Conservation (phyloP, 2,329 filamentous ascomycete species). For the Trichoderma afroharzianum region DNA sequence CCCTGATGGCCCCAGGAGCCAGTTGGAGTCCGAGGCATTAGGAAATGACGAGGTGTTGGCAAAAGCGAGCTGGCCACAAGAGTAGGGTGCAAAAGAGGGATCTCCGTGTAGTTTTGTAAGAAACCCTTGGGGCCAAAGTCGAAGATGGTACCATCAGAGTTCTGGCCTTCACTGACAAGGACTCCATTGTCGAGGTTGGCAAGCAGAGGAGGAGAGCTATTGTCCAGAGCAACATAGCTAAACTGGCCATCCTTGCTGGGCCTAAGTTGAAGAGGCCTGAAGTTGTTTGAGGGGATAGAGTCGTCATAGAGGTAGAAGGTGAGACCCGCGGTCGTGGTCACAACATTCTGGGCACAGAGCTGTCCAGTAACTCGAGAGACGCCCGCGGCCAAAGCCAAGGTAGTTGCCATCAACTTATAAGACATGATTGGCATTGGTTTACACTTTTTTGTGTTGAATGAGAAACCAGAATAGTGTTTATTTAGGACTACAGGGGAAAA, state of each 20-base stretch:
- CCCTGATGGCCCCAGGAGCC: background rate
- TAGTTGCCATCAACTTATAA: background rate
- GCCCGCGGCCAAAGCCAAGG: background rate
- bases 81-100: background rate
- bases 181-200: slow-evolving; percentile 14
- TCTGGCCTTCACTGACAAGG: background rate
- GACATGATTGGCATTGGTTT: background rate
- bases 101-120: slow-evolving; percentile 1
- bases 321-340: slow-evolving; percentile 1
- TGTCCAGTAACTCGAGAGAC: background rate
- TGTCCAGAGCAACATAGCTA: slow-evolving; percentile 8
- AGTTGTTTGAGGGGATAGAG: slow-evolving; percentile 3
- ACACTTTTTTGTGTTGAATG: background rate
- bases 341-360: background rate
- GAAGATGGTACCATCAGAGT: slow-evolving; percentile 5
- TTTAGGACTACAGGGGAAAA: background rate
- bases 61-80: slow-evolving; percentile 10
- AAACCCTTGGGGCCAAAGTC: background rate
- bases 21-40: slow-evolving; percentile 13
- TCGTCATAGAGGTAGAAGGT: slow-evolving; percentile 11
- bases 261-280: slow-evolving; percentile 4
- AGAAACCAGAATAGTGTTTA: background rate
- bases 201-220: slow-evolving; percentile 1
- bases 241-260: slow-evolving; percentile 7
- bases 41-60: background rate